Base-by-base conservation (phyloP, 768 basidiomycete species). In the Epithele typhae region DNA sequence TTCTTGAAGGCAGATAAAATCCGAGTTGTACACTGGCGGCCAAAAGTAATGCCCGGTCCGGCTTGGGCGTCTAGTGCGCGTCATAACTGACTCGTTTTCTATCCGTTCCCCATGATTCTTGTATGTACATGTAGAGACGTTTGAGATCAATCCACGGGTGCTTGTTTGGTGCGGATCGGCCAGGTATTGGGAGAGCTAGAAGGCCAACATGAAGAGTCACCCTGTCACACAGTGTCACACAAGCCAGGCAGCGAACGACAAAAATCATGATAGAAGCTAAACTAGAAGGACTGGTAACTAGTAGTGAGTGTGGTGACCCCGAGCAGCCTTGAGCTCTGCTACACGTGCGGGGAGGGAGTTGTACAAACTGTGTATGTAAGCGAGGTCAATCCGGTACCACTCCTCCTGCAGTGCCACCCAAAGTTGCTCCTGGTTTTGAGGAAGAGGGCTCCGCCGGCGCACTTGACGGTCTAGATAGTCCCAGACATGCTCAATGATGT, bases 1-100 rank as follows among this genome's bases (percentile, higher is more conserved):
- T 68, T 99, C 96, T 64, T 98, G 95, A 49, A 99, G 67, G 63
- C 96, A 98, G 42, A 98, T 63, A 56, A 99, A 84, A 66, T 99
- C 96, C 45, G 89, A 77, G 33, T 87, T 77, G 53, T 87, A 82
- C n/a, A n/a, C n/a, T n/a, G n/a, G n/a, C n/a, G n/a, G n/a, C n/a
- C n/a, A n/a, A n/a, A n/a, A n/a, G n/a, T n/a, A n/a, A n/a, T n/a
- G n/a, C n/a, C n/a, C n/a, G n/a, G n/a, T n/a, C n/a, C n/a, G n/a
- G n/a, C n/a, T n/a, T n/a, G n/a, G n/a, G n/a, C n/a, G n/a, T n/a
- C n/a, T n/a, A n/a, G n/a, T n/a, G n/a, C n/a, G n/a, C n/a, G n/a
- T n/a, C n/a, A n/a, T n/a, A n/a, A n/a, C n/a, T n/a, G n/a, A n/a
- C n/a, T n/a, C n/a, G n/a, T n/a, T n/a, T n/a, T n/a, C n/a, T n/a